Evolutionary conservation across 768 basidiomycete genomes (phyloP).

Genomic region (Chalciporus piperatus): DNA sequence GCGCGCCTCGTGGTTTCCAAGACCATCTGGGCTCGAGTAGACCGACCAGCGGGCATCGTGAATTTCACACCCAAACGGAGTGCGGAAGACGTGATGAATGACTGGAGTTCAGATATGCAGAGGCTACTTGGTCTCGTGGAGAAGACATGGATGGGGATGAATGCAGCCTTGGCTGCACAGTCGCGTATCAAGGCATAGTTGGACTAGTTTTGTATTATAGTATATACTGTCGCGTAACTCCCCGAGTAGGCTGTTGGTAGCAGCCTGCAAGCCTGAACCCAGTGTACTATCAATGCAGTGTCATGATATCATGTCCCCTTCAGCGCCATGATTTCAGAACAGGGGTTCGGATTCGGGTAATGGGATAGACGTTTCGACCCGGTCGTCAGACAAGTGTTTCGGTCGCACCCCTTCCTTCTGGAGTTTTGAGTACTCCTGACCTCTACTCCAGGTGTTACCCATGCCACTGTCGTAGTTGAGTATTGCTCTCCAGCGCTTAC

Average conservation of each 20-base stretch:
- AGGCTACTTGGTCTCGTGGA: constrained; percentile 88
- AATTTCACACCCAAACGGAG: constrained; percentile 80
- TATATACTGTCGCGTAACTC: constrained; percentile 2
- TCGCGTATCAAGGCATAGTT: constrained; percentile 51
- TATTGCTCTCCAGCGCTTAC: constrained; percentile 78
- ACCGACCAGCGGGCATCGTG: constrained; percentile 87
- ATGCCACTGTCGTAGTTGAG: constrained; percentile 41
- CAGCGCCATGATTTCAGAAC: constrained; percentile 8
- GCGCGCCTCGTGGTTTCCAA: constrained; percentile 88
- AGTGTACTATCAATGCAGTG: not conserved
- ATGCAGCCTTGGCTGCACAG: constrained; percentile 84
- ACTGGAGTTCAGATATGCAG: constrained; percentile 97
- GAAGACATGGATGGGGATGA: constrained; percentile 99
- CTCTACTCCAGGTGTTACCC: constrained; percentile 63
- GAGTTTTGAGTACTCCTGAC: constrained; percentile 65
- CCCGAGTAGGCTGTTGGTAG: not conserved
- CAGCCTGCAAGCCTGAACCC: not conserved
- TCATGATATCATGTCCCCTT: constrained; percentile 1
- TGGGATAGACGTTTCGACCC: constrained; percentile 13
- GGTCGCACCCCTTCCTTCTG: constrained; percentile 72
- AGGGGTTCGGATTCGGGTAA: constrained; percentile 23
- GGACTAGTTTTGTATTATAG: constrained; percentile 16
- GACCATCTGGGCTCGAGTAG: constrained; percentile 90
- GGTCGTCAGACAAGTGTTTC: constrained; percentile 57
- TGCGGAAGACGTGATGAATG: constrained; percentile 94